phyloP scores from a whole-genome alignment of 345 rosid species.

The Rubroshorea leprosula region DNA sequence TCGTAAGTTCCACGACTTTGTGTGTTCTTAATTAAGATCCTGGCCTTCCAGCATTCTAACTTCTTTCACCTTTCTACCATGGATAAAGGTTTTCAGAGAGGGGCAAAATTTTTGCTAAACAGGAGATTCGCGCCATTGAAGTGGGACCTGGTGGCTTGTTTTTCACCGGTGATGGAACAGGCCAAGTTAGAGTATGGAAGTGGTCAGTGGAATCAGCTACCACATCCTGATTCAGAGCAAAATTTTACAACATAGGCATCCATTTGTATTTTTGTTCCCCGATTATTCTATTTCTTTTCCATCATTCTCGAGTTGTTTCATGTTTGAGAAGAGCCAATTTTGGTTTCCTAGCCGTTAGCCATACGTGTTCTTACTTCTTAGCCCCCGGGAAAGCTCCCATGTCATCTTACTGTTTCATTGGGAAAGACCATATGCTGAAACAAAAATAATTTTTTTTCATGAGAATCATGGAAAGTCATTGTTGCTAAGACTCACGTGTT shows the following conservation, averaged over 20 bases:
- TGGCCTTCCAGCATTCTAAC: neutral
- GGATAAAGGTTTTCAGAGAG: constrained; percentile 68
- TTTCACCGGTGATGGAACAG: constrained; percentile 93
- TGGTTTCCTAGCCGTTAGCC: too few species aligned
- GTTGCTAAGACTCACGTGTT: too few species aligned
- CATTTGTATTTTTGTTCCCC: too few species aligned
- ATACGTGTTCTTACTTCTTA: too few species aligned
- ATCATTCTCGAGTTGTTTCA: too few species aligned
- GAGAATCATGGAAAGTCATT: too few species aligned
- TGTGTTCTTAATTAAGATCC: neutral
- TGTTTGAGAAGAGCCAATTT: too few species aligned
- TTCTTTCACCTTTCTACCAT: constrained; percentile 1
- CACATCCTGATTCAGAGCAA: constrained; percentile 20
- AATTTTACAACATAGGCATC: neutral
- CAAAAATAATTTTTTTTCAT: too few species aligned
- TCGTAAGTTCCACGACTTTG: constrained; percentile 56
- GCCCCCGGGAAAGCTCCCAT: too few species aligned
- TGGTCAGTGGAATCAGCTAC: constrained; percentile 46
- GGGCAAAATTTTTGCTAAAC: constrained; percentile 79
- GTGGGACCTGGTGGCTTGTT: constrained; percentile 79
- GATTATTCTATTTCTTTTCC: too few species aligned
- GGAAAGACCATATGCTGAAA: too few species aligned
- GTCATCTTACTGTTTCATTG: too few species aligned
- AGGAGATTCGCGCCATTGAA: constrained; percentile 79
- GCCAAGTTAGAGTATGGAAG: constrained; percentile 90